Percentiles rank a stretch among this genome's conserved stretches.
Conservation (phyloP, 768 basidiomycete genomes). For the Lactifluus echinatus region DNA sequence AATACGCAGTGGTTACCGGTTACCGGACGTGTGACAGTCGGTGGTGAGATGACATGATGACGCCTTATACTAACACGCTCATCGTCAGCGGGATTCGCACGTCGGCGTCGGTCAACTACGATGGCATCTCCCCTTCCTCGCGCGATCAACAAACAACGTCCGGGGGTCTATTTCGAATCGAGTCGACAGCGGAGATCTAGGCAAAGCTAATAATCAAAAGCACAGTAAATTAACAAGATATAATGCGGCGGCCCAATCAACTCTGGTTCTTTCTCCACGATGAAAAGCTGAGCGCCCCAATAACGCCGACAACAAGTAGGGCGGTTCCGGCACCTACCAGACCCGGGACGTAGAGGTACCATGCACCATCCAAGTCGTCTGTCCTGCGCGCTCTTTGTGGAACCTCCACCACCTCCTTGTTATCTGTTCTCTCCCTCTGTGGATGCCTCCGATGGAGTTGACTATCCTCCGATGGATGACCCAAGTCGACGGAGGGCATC, state of each 20-base stretch:
- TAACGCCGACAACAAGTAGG: constrained; percentile 65
- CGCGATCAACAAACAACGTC: not conserved
- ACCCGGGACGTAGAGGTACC: constrained; percentile 75
- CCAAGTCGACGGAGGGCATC: constrained; percentile 59
- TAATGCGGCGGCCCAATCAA: constrained; percentile 9
- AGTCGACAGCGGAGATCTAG: constrained; percentile 5
- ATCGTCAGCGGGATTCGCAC: too few species aligned
- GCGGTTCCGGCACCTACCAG: constrained; percentile 82
- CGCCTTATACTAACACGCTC: too few species aligned
- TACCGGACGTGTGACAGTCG: not conserved
- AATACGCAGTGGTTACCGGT: not conserved
- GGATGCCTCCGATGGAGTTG: constrained; percentile 20
- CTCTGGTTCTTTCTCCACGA: constrained; percentile 31
- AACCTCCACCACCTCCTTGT: constrained; percentile 7
- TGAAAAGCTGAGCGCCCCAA: constrained; percentile 71
- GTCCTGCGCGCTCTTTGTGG: constrained; percentile 36
- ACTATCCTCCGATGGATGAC: constrained; percentile 20
- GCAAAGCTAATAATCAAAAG: constrained; percentile 10
- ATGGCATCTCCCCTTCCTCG: too few species aligned
- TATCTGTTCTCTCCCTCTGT: constrained; percentile 13
- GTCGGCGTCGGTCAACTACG: too few species aligned
- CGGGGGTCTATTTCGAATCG: not conserved
- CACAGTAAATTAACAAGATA: constrained; percentile 10
- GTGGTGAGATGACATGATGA: too few species aligned
- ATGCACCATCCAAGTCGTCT: constrained; percentile 59